Evolutionary conservation across 805 yeast genomes (phyloP), one percentile per base, ranked within the genome.

Genomic region (Starmera pachycereana): DNA sequence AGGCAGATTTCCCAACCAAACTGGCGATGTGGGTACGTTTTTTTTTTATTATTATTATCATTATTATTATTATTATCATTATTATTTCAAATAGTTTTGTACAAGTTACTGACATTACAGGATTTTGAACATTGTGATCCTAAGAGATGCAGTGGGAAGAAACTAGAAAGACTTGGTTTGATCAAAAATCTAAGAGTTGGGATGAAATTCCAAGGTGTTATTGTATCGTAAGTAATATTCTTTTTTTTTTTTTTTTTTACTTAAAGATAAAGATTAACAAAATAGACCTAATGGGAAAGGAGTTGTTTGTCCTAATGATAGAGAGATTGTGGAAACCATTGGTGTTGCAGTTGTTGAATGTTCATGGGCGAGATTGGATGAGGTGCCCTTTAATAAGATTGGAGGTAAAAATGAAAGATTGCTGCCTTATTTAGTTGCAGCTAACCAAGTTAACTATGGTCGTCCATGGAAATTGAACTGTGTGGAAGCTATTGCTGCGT

Each of bases 341-440:
- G 98, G 98, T 31, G 92, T 88, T n/a, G 96, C 98, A 0, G 98
- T 92, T 8, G 97, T 92, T 3, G 98, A 92, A 58, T 90, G 97
- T 61, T 87, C 96, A 2, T 92, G 98, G 98, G 98, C 98, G 0
- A 68, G 97, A 40, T 59, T 92, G n/a, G 95, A 88, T 41, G 98
- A 92, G 58, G 78, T 92, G n/a, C 98, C 98, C 5, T 92, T 92
- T 61, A 66, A 71, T 44, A 86, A 84, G 54, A 88, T 92, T 43
- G 97, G 97, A 4, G 97, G 97, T 5, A 77, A 75, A 44, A 71
- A 86, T 52, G 96, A 90, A 55, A 68, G 98, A 37, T 65, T 92
- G 10, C 43, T 92, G 42, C 98, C 98, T 1, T 92, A 90, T 52
- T 65, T 92, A 37, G 88, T 92, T 9, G 97, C 97, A 6, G 96